A percentile compares a stretch with the other conserved stretches of the same genome.
Conservation (phyloP, 768 basidiomycete genomes). For the Baorangia bicolor region DNA sequence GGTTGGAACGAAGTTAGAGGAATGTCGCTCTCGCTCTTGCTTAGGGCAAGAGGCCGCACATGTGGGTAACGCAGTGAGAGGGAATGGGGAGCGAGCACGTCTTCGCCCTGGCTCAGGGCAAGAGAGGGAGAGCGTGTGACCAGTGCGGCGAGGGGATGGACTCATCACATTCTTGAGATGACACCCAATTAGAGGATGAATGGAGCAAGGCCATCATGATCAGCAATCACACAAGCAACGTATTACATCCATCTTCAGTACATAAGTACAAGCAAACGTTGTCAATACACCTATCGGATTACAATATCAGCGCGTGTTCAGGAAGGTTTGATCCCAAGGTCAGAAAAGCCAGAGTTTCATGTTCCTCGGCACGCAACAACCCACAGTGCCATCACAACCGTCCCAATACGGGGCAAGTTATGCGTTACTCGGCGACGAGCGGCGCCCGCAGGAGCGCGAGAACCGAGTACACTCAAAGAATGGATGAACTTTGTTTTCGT, state of each 20-base stretch:
- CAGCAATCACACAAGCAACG: too few species aligned
- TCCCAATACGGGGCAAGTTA: conserved; percentile 49
- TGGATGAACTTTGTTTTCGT: conserved; percentile 84
- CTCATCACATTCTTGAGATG: too few species aligned
- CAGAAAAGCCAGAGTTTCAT: conserved; percentile 72
- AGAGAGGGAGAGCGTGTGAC: too few species aligned
- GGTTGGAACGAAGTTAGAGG: too few species aligned
- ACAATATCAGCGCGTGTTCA: conserved; percentile 7
- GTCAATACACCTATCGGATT: conserved; percentile 1
- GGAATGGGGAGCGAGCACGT: too few species aligned
- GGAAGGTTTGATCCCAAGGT: conserved; percentile 18
- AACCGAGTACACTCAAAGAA: conserved; percentile 63
- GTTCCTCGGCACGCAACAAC: conserved; percentile 35
- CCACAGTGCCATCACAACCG: conserved; percentile 36
- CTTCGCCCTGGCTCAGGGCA: too few species aligned
- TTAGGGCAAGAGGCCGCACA: too few species aligned
- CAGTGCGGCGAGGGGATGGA: too few species aligned
- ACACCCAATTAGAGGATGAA: not conserved
- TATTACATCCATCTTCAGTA: not conserved
- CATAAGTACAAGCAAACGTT: not conserved
- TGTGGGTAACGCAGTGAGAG: too few species aligned
- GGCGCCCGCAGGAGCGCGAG: conserved; percentile 34
- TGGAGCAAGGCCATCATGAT: too few species aligned
- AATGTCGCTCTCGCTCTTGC: too few species aligned
- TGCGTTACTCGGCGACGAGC: conserved; percentile 39